Percentiles rank a stretch among this genome's conserved stretches.
Conservation (phyloP, 371 early-diverging fungal genomes). For the Chytridium lagenaria region DNA sequence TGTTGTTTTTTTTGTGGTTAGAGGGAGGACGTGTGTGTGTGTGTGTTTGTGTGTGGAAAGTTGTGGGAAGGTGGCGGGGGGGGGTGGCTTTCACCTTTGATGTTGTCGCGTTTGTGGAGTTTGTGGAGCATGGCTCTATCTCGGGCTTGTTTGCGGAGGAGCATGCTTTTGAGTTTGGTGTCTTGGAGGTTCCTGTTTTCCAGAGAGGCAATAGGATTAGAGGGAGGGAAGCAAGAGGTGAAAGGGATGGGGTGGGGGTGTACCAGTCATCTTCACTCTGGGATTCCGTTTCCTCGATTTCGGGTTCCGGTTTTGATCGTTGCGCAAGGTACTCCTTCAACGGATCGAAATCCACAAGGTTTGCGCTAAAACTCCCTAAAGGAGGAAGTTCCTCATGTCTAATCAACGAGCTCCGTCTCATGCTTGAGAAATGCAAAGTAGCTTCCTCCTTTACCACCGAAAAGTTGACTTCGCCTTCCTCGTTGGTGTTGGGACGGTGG, state of each 20-base stretch:
- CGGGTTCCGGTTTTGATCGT: neutral
- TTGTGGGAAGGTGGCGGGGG: too few relatives aligned
- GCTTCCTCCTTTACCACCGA: conserved; percentile 6
- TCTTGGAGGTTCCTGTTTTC: conserved; percentile 23
- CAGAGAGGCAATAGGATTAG: too few relatives aligned
- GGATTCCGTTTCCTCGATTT: neutral
- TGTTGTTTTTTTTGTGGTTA: too few relatives aligned
- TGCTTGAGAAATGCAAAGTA: neutral
- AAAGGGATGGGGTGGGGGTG: too few relatives aligned
- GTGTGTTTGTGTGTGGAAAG: too few relatives aligned
- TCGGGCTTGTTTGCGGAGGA: conserved; percentile 17
- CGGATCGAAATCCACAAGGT: conserved; percentile 36
- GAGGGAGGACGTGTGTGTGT: too few relatives aligned
- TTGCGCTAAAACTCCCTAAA: conserved; percentile 17
- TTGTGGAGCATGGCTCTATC: conserved; percentile 14
- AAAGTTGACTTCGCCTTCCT: conserved; percentile 18
- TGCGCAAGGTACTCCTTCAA: conserved; percentile 28
- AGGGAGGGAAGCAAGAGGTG: too few relatives aligned
- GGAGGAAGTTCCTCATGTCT: conserved; percentile 30
- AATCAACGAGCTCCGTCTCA: conserved; percentile 11
- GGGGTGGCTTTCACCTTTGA: conserved; percentile 17
- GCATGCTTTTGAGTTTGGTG: conserved; percentile 19
- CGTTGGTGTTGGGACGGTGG: neutral
- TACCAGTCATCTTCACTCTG: conserved; percentile 15
- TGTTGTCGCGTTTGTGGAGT: conserved; percentile 19